Evolutionary conservation across 768 basidiomycete genomes (phyloP).

Genomic region (Boletus tomentosulus): DNA sequence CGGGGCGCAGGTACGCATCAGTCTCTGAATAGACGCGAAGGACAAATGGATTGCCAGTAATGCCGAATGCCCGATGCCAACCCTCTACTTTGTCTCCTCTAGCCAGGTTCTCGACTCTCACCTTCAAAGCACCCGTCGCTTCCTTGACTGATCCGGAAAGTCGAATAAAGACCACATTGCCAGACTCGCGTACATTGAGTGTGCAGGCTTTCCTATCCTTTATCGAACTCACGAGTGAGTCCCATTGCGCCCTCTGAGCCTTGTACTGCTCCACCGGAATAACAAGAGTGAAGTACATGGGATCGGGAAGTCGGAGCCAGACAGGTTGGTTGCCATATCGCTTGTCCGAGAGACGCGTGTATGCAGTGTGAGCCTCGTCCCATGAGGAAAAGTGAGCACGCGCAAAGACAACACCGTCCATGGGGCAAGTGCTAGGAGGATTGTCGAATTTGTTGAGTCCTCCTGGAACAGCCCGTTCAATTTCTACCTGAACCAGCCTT

Average conservation of each 20-base stretch:
- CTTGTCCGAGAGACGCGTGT: slow-evolving; percentile 33
- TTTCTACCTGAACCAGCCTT: slow-evolving; percentile 20
- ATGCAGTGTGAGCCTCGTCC: slow-evolving; percentile 44
- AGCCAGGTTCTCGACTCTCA: slow-evolving; percentile 52
- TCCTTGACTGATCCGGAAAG: slow-evolving; percentile 52
- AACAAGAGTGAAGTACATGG: slow-evolving; percentile 47
- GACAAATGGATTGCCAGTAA: slow-evolving; percentile 31
- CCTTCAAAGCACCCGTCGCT: slow-evolving; percentile 53
- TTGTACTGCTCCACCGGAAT: slow-evolving; percentile 47
- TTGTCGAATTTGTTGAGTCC: slow-evolving; percentile 26
- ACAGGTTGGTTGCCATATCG: slow-evolving; percentile 34
- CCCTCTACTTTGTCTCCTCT: slow-evolving; percentile 46
- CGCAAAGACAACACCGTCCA: slow-evolving; percentile 33
- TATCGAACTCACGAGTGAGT: slow-evolving; percentile 35
- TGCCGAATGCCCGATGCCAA: slow-evolving; percentile 47
- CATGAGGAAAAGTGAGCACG: slow-evolving; percentile 46
- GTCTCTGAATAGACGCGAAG: slow-evolving; percentile 32
- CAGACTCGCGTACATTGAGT: slow-evolving; percentile 27
- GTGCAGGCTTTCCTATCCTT: slow-evolving; percentile 36
- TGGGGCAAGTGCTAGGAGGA: slow-evolving; percentile 10
- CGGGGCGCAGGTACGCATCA: slow-evolving; percentile 41
- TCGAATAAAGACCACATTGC: slow-evolving; percentile 34
- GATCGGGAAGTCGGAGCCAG: slow-evolving; percentile 43
- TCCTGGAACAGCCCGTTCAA: slow-evolving; percentile 17
- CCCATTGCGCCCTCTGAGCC: slow-evolving; percentile 49